Percentiles rank a stretch among this genome's conserved stretches.
Evolutionary conservation across 495 filamentous ascomycete species (phyloP).

Genomic region (Penicillium atrosanguineum): DNA sequence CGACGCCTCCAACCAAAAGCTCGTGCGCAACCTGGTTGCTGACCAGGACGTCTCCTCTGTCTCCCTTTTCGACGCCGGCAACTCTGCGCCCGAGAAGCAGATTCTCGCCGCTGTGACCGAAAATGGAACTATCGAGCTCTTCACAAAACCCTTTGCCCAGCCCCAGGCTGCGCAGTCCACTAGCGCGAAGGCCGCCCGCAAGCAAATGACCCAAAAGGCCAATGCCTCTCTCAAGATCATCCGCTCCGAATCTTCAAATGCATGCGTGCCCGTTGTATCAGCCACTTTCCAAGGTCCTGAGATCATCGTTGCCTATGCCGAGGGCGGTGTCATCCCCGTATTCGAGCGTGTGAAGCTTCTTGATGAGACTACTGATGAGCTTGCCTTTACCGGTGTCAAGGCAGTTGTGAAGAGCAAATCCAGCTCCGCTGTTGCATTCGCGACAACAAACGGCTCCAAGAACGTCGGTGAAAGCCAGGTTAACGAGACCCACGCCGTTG

Average conservation of each 20-base stretch:
- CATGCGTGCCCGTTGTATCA: constrained; percentile 45
- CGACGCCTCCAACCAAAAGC: constrained; percentile 39
- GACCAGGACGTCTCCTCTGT: constrained; percentile 48
- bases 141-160: constrained; percentile 52
- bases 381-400: constrained; percentile 45
- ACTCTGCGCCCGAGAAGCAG: constrained; percentile 33
- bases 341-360: constrained; percentile 55
- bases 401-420: constrained; percentile 48
- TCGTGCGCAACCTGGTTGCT: constrained; percentile 51
- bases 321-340: constrained; percentile 54
- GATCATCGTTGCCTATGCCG: constrained; percentile 51
- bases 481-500: constrained; percentile 71
- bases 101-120: constrained; percentile 51
- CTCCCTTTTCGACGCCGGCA: constrained; percentile 27
- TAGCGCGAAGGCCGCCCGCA: constrained; percentile 45
- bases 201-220: constrained; percentile 49
- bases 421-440: constrained; percentile 38
- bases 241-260: constrained; percentile 42
- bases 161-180: constrained; percentile 25
- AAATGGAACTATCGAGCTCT: constrained; percentile 56
- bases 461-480: constrained; percentile 58
- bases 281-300: constrained; percentile 48
- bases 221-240: constrained; percentile 50
- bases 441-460: constrained; percentile 58
- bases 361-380: constrained; percentile 45